phyloP scores from a whole-genome alignment of 768 basidiomycete genomes.

The Russula lepida region DNA sequence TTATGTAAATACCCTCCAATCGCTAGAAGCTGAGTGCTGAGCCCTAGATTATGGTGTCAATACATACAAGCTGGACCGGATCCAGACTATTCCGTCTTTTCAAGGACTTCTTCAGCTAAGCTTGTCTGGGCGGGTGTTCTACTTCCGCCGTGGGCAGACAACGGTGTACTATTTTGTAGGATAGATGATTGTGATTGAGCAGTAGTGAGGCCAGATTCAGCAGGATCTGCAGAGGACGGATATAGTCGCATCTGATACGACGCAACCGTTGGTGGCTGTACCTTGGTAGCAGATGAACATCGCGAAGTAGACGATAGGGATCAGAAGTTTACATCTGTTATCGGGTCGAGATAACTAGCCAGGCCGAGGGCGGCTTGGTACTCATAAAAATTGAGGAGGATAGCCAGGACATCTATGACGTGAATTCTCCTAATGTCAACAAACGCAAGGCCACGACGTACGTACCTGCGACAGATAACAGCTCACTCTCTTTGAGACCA shows the following conservation, averaged over 20 bases:
- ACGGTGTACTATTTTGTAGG: constrained; percentile 14
- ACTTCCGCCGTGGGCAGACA: constrained; percentile 11
- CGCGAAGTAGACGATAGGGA: background rate
- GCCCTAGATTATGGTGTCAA: constrained; percentile 1
- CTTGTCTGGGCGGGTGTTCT: constrained; percentile 12
- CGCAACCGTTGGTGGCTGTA: constrained; percentile 13
- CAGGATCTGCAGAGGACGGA: constrained; percentile 7
- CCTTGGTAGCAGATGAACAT: constrained; percentile 7
- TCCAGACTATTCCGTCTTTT: constrained; percentile 7
- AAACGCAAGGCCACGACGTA: background rate
- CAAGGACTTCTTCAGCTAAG: constrained; percentile 8
- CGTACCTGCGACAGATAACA: constrained; percentile 53
- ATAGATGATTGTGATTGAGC: constrained; percentile 8
- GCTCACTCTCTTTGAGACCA: constrained; percentile 50
- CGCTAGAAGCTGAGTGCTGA: background rate
- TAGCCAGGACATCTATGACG: constrained; percentile 13
- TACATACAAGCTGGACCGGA: background rate
- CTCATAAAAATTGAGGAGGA: constrained; percentile 21
- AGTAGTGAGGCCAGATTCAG: background rate
- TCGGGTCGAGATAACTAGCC: constrained; percentile 16
- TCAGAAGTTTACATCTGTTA: constrained; percentile 9
- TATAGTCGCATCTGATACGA: constrained; percentile 18
- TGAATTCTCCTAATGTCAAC: background rate
- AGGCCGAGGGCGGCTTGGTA: constrained; percentile 15
- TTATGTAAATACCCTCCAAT: background rate